Evolutionary conservation across 768 basidiomycete genomes (phyloP).

Genomic region (Boletus reticuloceps): DNA sequence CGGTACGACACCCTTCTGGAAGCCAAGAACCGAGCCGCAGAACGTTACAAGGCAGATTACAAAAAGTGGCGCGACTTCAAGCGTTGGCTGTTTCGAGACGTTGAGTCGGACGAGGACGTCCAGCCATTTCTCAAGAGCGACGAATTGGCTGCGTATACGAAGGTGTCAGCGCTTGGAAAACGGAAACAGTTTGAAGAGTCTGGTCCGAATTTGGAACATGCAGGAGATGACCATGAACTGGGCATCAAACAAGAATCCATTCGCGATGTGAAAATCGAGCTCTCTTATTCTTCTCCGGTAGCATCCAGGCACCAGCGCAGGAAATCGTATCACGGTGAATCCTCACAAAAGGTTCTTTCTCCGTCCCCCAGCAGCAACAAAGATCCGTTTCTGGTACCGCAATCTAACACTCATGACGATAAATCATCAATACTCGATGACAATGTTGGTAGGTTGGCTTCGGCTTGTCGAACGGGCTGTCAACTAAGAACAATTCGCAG

Average conservation of each 20-base stretch:
- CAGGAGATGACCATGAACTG: conserved; percentile 5
- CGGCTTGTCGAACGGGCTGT: background rate
- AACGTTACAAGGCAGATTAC: conserved; percentile 50
- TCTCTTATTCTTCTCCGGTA: background rate
- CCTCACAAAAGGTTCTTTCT: conserved; percentile 5
- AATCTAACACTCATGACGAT: background rate
- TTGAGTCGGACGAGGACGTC: conserved; percentile 29
- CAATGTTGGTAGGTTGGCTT: conserved; percentile 11
- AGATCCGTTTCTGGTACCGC: conserved; percentile 8
- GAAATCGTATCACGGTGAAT: conserved; percentile 17
- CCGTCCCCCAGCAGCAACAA: conserved; percentile 1
- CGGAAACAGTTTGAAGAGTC: conserved; percentile 25
- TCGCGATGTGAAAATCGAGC: background rate
- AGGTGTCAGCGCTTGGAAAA: conserved; percentile 25
- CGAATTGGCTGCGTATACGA: conserved; percentile 28
- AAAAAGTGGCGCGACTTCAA: conserved; percentile 50
- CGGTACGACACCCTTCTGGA: conserved; percentile 46
- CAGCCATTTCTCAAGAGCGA: conserved; percentile 25
- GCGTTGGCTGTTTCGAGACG: conserved; percentile 40
- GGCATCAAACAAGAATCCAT: conserved; percentile 1
- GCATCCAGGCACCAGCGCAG: conserved; percentile 9
- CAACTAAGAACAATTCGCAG: conserved; percentile 8
- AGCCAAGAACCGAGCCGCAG: conserved; percentile 43
- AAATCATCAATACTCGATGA: background rate
- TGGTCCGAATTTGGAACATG: conserved; percentile 10